A percentile compares a stretch with the other conserved stretches of the same genome.
Evolutionary conservation across 2,329 filamentous ascomycete genomes (phyloP).

Genomic region (Colletotrichum tropicale): DNA sequence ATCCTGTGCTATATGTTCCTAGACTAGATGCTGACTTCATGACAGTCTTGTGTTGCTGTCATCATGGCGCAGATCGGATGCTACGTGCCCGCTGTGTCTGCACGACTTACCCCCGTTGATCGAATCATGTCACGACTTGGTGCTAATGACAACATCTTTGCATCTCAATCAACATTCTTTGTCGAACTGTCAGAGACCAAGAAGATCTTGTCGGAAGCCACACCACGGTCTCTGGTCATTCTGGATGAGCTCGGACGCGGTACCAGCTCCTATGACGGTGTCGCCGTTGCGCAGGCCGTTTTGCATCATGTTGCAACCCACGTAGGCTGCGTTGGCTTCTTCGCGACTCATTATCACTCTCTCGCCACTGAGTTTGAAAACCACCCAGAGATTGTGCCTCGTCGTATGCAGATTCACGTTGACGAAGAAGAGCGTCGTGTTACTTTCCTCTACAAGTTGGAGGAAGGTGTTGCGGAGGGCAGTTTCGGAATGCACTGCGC

Average conservation of each 20-base stretch:
- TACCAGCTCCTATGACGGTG: constrained; percentile 93
- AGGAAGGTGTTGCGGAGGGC: constrained; percentile 91
- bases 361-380: constrained; percentile 87
- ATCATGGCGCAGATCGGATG: constrained; percentile 98
- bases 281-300: constrained; percentile 94
- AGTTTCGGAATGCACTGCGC: constrained; percentile 99
- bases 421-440: constrained; percentile 84
- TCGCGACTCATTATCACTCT: constrained; percentile 96
- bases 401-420: constrained; percentile 94
- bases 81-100: constrained; percentile 83
- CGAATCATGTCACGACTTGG: constrained; percentile 98
- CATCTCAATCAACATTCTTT: constrained; percentile 96
- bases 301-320: constrained; percentile 95
- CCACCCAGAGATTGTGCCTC: constrained; percentile 85
- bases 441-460: constrained; percentile 95
- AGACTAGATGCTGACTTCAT: constrained; percentile 25
- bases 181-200: constrained; percentile 97
- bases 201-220: constrained; percentile 95
- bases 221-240: constrained; percentile 91
- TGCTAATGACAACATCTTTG: constrained; percentile 99
- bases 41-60: constrained; percentile 87
- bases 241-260: constrained; percentile 95
- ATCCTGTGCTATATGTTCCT: no score
- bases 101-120: constrained; percentile 87
- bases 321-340: constrained; percentile 93